Evolutionary conservation across 116 monocot genomes (phyloP).

Genomic region (Dioscorea cayenensis): DNA sequence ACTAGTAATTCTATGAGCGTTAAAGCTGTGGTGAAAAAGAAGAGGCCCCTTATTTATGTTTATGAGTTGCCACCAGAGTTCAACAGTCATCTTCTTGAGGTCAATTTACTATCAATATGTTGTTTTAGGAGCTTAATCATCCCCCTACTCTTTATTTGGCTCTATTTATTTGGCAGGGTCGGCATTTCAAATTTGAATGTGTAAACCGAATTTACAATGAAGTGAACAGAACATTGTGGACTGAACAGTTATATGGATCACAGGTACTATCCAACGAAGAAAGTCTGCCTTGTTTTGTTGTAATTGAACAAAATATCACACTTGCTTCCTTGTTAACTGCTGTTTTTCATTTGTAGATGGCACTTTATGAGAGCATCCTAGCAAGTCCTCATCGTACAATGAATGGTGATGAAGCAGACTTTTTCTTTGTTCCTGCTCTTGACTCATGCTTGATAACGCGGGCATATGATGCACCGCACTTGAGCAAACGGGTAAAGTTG

Average conservation of each 20-base stretch:
- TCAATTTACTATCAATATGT: slow-evolving; percentile 9
- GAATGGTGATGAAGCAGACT: slow-evolving; percentile 97
- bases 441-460: slow-evolving; percentile 85
- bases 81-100: slow-evolving; percentile 88
- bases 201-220: slow-evolving; percentile 84
- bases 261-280: slow-evolving; percentile 36
- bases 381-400: slow-evolving; percentile 81
- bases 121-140: slow-evolving; percentile 7
- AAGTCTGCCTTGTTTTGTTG: too few relatives aligned
- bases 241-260: slow-evolving; percentile 72
- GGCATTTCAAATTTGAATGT: slow-evolving; percentile 83
- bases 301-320: too few relatives aligned
- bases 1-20: slow-evolving; percentile 16
- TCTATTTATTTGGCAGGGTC: slow-evolving; percentile 45
- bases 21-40: slow-evolving; percentile 57
- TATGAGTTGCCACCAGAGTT: slow-evolving; percentile 94
- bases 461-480: slow-evolving; percentile 80
- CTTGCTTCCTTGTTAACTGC: not conserved
- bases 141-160: not conserved
- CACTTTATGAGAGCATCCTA: slow-evolving; percentile 89
- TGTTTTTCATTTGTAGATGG: slow-evolving; percentile 51
- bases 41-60: slow-evolving; percentile 87
- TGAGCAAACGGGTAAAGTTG: slow-evolving; percentile 40
- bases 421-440: slow-evolving; percentile 85
- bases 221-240: slow-evolving; percentile 81